Percentiles rank a stretch among this genome's conserved stretches.
These are phyloP conservation scores for Gossypium davidsonii DNA, from an alignment of 441 rosid species.

Conservation along the genomic window DNA sequence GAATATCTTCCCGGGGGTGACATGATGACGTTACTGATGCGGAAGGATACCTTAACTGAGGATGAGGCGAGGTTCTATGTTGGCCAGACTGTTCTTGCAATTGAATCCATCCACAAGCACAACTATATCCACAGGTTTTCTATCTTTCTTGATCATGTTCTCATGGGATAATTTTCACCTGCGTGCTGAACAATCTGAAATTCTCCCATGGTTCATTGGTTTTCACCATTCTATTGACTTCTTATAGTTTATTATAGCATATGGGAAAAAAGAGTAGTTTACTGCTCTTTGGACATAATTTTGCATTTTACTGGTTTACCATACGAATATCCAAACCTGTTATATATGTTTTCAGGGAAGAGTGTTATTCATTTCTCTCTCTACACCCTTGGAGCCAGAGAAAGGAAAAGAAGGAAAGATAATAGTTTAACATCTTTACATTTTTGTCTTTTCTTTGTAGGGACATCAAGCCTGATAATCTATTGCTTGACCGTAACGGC, in stretches of 20 bases:
- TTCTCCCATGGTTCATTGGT: not conserved
- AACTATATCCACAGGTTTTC: slow-evolving; percentile 39
- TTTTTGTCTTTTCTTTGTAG: slow-evolving; percentile 22
- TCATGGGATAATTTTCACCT: not conserved
- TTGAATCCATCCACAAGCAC: slow-evolving; percentile 45
- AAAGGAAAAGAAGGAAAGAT: not conserved
- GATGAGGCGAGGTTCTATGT: slow-evolving; percentile 41
- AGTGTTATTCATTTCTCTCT: not conserved
- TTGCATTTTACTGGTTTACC: not conserved
- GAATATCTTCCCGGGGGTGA: slow-evolving; percentile 50
- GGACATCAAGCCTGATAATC: slow-evolving; percentile 61
- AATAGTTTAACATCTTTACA: not conserved
- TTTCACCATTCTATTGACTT: not conserved
- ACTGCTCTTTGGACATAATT: not conserved
- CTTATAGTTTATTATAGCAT: not conserved
- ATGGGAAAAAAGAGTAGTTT: not conserved
- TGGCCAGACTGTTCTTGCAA: slow-evolving; percentile 38
- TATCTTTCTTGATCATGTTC: not conserved
- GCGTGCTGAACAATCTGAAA: not conserved
- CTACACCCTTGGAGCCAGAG: not conserved
- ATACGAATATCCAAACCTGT: not conserved
- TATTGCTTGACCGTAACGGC: slow-evolving; percentile 48
- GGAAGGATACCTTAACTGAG: slow-evolving; percentile 40
- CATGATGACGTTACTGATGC: slow-evolving; percentile 44
- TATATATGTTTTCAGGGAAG: not conserved